Percentiles rank a stretch among this genome's conserved stretches.
Conservation (phyloP, 495 filamentous ascomycete genomes). For the Aspergillus asperescens region DNA sequence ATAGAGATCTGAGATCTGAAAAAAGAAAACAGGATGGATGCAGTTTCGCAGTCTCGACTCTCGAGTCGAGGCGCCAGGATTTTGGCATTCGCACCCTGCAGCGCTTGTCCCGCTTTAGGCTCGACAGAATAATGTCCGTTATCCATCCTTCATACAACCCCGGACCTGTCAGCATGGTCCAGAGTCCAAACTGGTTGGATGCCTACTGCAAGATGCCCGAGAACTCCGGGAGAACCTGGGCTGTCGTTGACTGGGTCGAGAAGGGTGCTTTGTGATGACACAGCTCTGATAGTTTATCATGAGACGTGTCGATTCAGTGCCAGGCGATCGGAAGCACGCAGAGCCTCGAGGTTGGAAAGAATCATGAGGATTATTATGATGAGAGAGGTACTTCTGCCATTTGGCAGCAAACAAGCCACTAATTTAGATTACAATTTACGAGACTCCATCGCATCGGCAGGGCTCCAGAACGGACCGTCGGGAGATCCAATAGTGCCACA, state of each 20-base stretch:
- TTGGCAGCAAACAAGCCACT: background rate
- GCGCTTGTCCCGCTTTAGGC: too few relatives aligned
- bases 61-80: background rate
- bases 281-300: background rate
- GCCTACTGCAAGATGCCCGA: conserved; percentile 17
- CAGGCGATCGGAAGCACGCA: background rate
- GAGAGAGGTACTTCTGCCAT: too few relatives aligned
- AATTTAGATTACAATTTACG: background rate
- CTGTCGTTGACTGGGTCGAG: background rate
- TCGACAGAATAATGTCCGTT: too few relatives aligned
- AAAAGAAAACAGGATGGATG: background rate
- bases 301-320: background rate
- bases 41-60: too few relatives aligned
- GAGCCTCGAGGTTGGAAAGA: background rate
- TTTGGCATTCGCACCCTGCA: conserved; percentile 5
- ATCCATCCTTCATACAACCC: conserved; percentile 5
- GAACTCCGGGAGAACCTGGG: conserved; percentile 5
- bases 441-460: conserved; percentile 17
- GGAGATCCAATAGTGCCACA: conserved; percentile 16
- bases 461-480: conserved; percentile 20
- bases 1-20: conserved; percentile 2
- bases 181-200: conserved; percentile 17
- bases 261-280: background rate
- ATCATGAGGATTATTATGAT: too few relatives aligned
- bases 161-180: conserved; percentile 16